Conservation (phyloP, 1,284 basidiomycete species). For the Malassezia sp. region DNA sequence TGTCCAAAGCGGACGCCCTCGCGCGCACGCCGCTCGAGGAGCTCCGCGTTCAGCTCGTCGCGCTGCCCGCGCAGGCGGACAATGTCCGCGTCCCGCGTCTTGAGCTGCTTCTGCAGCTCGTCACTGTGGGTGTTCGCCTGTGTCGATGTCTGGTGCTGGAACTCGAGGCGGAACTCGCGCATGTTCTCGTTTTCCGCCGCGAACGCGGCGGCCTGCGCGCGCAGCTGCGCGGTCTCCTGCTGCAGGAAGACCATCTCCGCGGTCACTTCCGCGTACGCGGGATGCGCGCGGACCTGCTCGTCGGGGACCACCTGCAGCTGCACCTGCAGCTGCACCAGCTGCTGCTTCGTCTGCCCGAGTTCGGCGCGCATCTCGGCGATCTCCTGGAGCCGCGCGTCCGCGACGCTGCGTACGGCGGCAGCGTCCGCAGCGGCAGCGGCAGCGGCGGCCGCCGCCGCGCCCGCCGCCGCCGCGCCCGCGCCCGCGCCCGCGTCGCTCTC, state of each 20-base stretch:
- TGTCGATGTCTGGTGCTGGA: conserved; percentile 16
- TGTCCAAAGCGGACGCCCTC: conserved; percentile 37
- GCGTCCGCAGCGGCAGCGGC: conserved; percentile 12
- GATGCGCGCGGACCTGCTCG: conserved; percentile 14
- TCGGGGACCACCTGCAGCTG: conserved; percentile 17
- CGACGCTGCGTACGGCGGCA: conserved; percentile 12
- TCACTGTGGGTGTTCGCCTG: conserved; percentile 48
- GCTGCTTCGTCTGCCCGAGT: conserved; percentile 12
- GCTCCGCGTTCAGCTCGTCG: conserved; percentile 28
- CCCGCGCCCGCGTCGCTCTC: neutral
- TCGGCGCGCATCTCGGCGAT: conserved; percentile 17
- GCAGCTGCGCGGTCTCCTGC: conserved; percentile 17
- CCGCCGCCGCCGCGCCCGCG: conserved; percentile 2
- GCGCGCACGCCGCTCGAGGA: conserved; percentile 33
- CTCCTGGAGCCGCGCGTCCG: conserved; percentile 15
- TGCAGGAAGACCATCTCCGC: conserved; percentile 15
- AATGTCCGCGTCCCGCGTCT: conserved; percentile 56
- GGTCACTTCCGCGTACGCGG: conserved; percentile 16
- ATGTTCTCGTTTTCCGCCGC: conserved; percentile 30
- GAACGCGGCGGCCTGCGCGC: conserved; percentile 8
- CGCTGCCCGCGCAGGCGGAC: conserved; percentile 19
- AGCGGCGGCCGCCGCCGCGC: neutral
- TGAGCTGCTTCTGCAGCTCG: conserved; percentile 62
- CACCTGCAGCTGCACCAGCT: conserved; percentile 5
- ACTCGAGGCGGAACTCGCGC: conserved; percentile 27